Base-by-base conservation (phyloP, 2,329 filamentous ascomycete species). In the Ceratocystis albifundus region DNA sequence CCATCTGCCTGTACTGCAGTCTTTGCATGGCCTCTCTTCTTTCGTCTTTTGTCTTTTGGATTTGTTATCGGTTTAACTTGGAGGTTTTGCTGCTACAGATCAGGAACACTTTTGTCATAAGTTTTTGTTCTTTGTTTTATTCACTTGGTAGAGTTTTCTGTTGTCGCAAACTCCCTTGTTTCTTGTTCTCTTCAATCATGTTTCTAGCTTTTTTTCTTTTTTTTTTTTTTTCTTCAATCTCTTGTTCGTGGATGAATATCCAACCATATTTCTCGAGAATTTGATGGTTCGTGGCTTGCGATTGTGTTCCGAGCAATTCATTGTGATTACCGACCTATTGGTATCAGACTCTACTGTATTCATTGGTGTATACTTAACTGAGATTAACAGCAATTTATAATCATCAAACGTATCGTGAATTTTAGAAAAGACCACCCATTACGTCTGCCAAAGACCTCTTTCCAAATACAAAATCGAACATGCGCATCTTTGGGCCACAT, bases 21-120 rank as follows among this genome's bases (percentile, higher is more conserved):
- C 61, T 50, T 63, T n/a, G 41, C 61, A 48, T 50, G 32, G 32
- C 17, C 8, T n/a, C 45, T 30, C 45, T 53, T 65, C 36, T 50
- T 25, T 12, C n/a, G 6, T 36, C 44, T 53, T 28, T 61, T 50
- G n/a, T 62, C n/a, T 48, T 25, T 48, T 65, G 25, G 22, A n/a
- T 62, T 50, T 50, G 44, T 25, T 50, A 22, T 48, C 20, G 8
- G 20, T 4, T 22, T 57, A 5, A 15, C 46, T 63, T 48, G 8
- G 25, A 22, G 32, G 25, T 55, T 57, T 50, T 7, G 1, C 53
- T 46, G 45, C 17, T 20, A 36, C 17, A 45, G 20, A 32, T 25
- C 50, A 17, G 50, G 8, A n/a, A n/a, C 50, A 32, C 15, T 36
- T 32, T 59, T 46, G 25, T 41, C 28, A 30, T 50, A 44, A 41